Evolutionary conservation across 2,329 filamentous ascomycete genomes (phyloP).

Genomic region (Ceratocystis lukuohia): DNA sequence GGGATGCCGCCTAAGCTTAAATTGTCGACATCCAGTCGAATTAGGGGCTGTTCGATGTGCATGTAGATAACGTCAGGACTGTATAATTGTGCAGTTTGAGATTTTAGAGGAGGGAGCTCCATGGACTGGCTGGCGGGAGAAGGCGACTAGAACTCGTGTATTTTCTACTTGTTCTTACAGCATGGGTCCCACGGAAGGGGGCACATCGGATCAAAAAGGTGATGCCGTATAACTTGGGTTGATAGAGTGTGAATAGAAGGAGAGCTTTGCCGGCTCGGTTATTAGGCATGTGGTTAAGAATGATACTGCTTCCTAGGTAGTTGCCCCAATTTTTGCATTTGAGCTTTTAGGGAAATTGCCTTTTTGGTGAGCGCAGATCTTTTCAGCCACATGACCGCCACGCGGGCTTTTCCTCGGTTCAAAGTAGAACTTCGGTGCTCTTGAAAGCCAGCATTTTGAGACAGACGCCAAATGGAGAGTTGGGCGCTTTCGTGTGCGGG

Average conservation of each 20-base stretch:
- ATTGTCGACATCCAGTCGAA: background rate
- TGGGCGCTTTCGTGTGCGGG: background rate
- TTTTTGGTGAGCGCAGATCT: background rate
- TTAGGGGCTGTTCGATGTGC: background rate
- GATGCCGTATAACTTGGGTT: no score
- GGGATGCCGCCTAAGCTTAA: background rate
- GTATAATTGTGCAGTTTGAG: no score
- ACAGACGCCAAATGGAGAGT: background rate
- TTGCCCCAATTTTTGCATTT: background rate
- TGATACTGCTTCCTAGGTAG: background rate
- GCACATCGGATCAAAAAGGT: no score
- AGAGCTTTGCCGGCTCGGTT: no score
- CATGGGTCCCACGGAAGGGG: no score
- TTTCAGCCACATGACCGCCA: background rate
- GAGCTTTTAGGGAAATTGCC: background rate
- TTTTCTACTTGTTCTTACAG: no score
- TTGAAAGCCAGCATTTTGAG: background rate
- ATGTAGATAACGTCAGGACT: background rate
- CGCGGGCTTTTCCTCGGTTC: no score
- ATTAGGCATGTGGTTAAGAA: no score
- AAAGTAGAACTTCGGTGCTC: background rate
- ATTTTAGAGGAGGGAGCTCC: no score
- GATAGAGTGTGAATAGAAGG: no score
- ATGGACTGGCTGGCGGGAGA: no score
- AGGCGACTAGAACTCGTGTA: no score